Conservation (phyloP, 1,139 yeast species). For the Candida labiduridarum region DNA sequence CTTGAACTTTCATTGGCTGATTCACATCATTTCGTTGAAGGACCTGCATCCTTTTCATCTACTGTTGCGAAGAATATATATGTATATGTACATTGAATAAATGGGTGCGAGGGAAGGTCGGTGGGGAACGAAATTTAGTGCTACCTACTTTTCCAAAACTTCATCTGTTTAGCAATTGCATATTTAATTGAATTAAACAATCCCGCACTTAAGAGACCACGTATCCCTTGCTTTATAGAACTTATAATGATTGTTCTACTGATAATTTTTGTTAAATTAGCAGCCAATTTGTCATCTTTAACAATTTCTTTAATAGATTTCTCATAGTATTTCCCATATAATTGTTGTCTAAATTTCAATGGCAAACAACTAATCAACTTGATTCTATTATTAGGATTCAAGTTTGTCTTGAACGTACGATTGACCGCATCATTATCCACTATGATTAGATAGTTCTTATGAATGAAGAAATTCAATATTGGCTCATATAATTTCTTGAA, state of each 20-base stretch:
- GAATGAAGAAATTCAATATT: slow-evolving; percentile 34
- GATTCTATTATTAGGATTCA: slow-evolving; percentile 24
- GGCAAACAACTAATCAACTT: slow-evolving; percentile 50
- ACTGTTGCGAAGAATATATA: not conserved
- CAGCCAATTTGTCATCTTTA: slow-evolving; percentile 27
- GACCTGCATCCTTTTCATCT: too few relatives aligned
- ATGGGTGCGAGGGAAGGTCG: too few relatives aligned
- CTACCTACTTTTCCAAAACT: slow-evolving; percentile 27
- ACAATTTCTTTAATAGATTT: slow-evolving; percentile 30
- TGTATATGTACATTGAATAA: not conserved
- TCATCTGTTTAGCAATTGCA: slow-evolving; percentile 69
- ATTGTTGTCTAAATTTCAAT: slow-evolving; percentile 46
- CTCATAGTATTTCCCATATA: slow-evolving; percentile 43
- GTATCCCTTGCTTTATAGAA: slow-evolving; percentile 72
- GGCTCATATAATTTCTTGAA: slow-evolving; percentile 78
- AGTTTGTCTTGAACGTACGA: slow-evolving; percentile 22
- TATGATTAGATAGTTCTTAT: slow-evolving; percentile 22
- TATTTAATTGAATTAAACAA: slow-evolving; percentile 68
- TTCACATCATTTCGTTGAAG: too few relatives aligned
- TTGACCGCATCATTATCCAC: slow-evolving; percentile 18
- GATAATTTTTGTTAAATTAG: slow-evolving; percentile 47
- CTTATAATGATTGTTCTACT: slow-evolving; percentile 66
- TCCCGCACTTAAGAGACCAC: slow-evolving; percentile 91
- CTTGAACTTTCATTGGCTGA: too few relatives aligned
- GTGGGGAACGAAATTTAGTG: not conserved